A percentile compares a stretch with the other conserved stretches of the same genome.
These are phyloP conservation scores for Hymenoscyphus infarciens DNA, from an alignment of 2,329 filamentous ascomycete genomes.

Conservation along the genomic window DNA sequence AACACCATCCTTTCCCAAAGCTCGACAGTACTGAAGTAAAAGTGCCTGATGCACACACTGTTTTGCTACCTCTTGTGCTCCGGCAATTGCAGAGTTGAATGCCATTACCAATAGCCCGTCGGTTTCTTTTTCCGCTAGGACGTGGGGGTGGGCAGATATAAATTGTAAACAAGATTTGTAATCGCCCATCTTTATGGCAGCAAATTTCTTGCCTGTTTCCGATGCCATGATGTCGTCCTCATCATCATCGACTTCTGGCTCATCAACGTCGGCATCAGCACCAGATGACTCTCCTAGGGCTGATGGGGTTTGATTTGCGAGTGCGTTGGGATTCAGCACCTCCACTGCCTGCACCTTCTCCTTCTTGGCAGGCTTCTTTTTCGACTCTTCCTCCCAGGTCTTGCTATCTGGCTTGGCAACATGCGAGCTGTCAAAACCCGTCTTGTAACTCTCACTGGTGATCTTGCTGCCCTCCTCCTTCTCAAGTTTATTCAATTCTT, in stretches of 20 bases:
- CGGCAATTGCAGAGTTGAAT: constrained; percentile 81
- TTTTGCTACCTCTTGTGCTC: constrained; percentile 69
- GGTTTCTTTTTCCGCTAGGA: constrained; percentile 81
- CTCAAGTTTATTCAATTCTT: constrained; percentile 77
- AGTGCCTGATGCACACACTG: constrained; percentile 93
- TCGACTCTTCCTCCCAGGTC: neutral
- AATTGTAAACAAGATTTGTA: constrained; percentile 73
- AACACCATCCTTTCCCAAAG: constrained; percentile 83
- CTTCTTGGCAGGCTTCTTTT: constrained; percentile 31
- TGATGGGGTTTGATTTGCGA: constrained; percentile 40
- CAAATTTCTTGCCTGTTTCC: constrained; percentile 74
- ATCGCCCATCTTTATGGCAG: constrained; percentile 70
- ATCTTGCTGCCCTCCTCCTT: constrained; percentile 85
- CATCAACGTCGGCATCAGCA: constrained; percentile 59
- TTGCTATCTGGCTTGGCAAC: constrained; percentile 43
- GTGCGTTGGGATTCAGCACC: constrained; percentile 66
- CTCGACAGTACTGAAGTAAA: constrained; percentile 89
- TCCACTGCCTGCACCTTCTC: constrained; percentile 57
- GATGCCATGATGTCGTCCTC: constrained; percentile 76
- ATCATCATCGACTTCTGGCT: constrained; percentile 52
- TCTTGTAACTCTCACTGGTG: constrained; percentile 84
- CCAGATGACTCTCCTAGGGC: constrained; percentile 47
- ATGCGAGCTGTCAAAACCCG: constrained; percentile 84
- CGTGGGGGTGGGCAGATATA: constrained; percentile 71
- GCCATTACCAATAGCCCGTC: constrained; percentile 88